phyloP scores from a whole-genome alignment of 495 filamentous ascomycete species.

The Amphirosellinia nigrospora region DNA sequence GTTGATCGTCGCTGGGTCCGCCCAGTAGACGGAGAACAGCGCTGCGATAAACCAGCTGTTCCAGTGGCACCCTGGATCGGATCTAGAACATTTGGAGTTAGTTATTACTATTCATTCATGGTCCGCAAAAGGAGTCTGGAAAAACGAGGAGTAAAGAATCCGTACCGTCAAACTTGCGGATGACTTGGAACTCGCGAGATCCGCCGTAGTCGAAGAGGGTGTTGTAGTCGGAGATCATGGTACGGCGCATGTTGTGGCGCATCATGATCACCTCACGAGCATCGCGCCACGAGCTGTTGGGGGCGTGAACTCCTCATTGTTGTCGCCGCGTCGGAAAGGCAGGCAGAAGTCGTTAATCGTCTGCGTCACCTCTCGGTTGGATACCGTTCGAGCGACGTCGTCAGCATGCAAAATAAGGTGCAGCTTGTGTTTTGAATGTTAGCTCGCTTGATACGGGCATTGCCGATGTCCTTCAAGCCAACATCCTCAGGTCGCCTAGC shows the following conservation, averaged over 20 bases:
- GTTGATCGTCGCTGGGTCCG: conserved; percentile 41
- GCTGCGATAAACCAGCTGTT: conserved; percentile 47
- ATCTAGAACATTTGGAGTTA: no score
- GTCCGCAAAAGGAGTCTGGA: no score
- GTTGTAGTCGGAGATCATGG: conserved; percentile 21
- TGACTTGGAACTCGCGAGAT: conserved; percentile 27
- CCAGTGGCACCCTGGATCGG: conserved; percentile 44
- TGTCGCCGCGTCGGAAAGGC: conserved; percentile 37
- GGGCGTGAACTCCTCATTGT: conserved; percentile 30
- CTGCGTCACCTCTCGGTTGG: conserved; percentile 39
- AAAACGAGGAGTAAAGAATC: no score
- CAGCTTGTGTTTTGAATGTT: conserved; percentile 45
- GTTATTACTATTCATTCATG: no score
- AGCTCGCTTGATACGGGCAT: conserved; percentile 42
- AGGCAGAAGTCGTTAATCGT: conserved; percentile 44
- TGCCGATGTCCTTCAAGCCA: conserved; percentile 39
- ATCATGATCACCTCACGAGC: conserved; percentile 34
- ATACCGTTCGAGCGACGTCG: conserved; percentile 36
- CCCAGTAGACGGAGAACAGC: conserved; percentile 46
- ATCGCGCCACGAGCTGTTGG: conserved; percentile 43
- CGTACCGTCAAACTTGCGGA: conserved; percentile 42
- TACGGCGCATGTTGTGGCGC: conserved; percentile 28
- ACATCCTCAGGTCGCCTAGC: conserved; percentile 40
- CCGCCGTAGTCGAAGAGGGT: conserved; percentile 17
- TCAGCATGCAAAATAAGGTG: conserved; percentile 39